These are phyloP conservation scores for Trichodelitschia bisporula DNA, from an alignment of 495 filamentous ascomycete species.

Conservation along the genomic window DNA sequence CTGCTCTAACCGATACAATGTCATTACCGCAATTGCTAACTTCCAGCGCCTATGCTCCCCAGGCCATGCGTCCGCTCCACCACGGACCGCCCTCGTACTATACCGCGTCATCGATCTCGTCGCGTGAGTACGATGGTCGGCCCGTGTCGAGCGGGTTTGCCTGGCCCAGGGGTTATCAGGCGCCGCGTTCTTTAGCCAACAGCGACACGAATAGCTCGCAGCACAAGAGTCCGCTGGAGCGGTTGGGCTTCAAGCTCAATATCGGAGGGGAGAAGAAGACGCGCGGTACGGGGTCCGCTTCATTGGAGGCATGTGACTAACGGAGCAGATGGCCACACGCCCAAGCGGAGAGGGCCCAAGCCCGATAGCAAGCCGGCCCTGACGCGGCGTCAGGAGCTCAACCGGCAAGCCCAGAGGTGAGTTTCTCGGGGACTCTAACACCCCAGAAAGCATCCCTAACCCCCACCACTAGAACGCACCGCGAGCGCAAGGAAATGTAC, in stretches of 20 bases:
- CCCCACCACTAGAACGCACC: conserved; percentile 43
- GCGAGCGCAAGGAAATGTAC: conserved; percentile 89
- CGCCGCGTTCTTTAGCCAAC: too few relatives aligned
- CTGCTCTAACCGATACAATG: too few relatives aligned
- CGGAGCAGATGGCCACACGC: conserved; percentile 47
- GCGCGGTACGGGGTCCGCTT: conserved; percentile 25
- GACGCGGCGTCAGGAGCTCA: conserved; percentile 83
- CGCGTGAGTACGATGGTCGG: too few relatives aligned
- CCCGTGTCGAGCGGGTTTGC: too few relatives aligned
- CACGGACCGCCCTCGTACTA: too few relatives aligned
- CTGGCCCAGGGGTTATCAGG: too few relatives aligned
- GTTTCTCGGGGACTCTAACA: conserved; percentile 1
- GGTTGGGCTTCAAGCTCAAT: conserved; percentile 29
- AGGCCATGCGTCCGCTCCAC: too few relatives aligned
- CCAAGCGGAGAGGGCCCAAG: conserved; percentile 82
- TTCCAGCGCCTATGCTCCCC: too few relatives aligned
- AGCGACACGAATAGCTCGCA: too few relatives aligned
- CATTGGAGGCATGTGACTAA: background rate
- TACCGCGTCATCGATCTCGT: too few relatives aligned
- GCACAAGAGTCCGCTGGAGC: too few relatives aligned
- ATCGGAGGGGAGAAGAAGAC: conserved; percentile 34
- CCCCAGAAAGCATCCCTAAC: conserved; percentile 1
- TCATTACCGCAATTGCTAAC: too few relatives aligned
- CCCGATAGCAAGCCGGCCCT: conserved; percentile 88
- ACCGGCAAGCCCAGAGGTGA: conserved; percentile 88